These are phyloP conservation scores for Epichloe gansuensis DNA, from an alignment of 2,329 filamentous ascomycete genomes.

Conservation along the genomic window DNA sequence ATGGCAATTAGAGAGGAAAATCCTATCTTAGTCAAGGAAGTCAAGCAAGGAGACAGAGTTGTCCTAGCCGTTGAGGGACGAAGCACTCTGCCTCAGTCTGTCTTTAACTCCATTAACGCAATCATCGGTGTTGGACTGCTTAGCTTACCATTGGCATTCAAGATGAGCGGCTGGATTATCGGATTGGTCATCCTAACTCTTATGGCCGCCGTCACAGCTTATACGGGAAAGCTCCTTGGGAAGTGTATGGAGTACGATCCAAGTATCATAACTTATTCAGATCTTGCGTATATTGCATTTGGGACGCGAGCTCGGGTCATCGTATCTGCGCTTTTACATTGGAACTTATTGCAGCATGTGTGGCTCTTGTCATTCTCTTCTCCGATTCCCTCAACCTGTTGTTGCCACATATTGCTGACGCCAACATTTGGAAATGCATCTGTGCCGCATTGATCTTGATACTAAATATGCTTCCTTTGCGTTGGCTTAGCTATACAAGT, in stretches of 20 bases:
- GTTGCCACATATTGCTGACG: conserved; percentile 53
- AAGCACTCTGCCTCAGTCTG: conserved; percentile 88
- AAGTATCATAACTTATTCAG: conserved; percentile 84
- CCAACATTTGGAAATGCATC: conserved; percentile 72
- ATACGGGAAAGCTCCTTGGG: conserved; percentile 75
- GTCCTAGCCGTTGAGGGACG: conserved; percentile 79
- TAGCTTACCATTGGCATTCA: conserved; percentile 77
- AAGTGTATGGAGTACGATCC: conserved; percentile 81
- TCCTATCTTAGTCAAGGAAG: conserved; percentile 75
- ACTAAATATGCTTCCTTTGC: conserved; percentile 72
- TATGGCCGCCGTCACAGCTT: conserved; percentile 64
- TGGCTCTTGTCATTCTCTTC: conserved; percentile 85
- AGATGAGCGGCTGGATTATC: conserved; percentile 78
- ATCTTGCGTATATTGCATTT: conserved; percentile 84
- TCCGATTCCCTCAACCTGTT: conserved; percentile 76
- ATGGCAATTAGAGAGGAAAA: conserved; percentile 27
- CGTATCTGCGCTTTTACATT: conserved; percentile 74
- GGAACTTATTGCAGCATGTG: conserved; percentile 77
- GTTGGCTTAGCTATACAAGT: conserved; percentile 78
- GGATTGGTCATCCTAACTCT: conserved; percentile 65
- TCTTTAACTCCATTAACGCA: conserved; percentile 94
- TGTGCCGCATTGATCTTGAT: conserved; percentile 70
- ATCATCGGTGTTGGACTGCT: conserved; percentile 83
- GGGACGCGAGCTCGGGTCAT: conserved; percentile 69
- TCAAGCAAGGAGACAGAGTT: conserved; percentile 78